Evolutionary conservation across 805 yeast species (phyloP), one percentile per base, ranked within the genome.

Genomic region (Priceomyces carsonii): DNA sequence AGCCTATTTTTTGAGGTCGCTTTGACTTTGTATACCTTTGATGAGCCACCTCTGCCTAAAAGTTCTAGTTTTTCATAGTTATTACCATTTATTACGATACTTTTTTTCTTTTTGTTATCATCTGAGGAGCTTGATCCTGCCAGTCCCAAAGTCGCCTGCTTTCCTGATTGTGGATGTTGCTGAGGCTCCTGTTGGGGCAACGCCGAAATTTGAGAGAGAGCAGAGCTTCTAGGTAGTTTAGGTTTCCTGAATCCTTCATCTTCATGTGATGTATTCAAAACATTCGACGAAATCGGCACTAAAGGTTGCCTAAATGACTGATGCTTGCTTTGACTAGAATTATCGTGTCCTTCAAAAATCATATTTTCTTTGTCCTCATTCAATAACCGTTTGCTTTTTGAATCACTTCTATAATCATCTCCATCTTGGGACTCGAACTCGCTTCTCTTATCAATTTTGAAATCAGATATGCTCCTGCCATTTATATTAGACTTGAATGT

Each of bases 11-110:
- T 72, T 4, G 47, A 45, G n/a, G 50, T 43, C 0, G 76, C 66
- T 46, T 75, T 82, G 1, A 83, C 93, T 55, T 82, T 85, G 65
- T 82, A 90, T 14, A 90, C 98, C 53, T 84, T 87, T 0, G 96
- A 89, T 0, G 96, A 76, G 0, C 97, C 98, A 17, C 97, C 98
- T 56, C 85, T 76, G 4, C 97, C 98, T 13, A 90, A 57, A 9
- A 85, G 65, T 51, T 88, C 96, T 18, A 85, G 61, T 38, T 82
- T 75, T 49, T 83, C 90, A 53, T 85, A 91, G 27, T 72, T 72
- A 21, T 70, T 71, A 2, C 75, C 79, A 54, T 88, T 85, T 14
- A 69, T 63, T 2, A 43, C 46, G 6, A 69, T 59, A 14, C 54
- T 37, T 40, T 63, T 61, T 26, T 53, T 56, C 22, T 48, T 48